Evolutionary conservation across 192 early-diverging fungal genomes (phyloP).

Genomic region (Coemansia sp.): DNA sequence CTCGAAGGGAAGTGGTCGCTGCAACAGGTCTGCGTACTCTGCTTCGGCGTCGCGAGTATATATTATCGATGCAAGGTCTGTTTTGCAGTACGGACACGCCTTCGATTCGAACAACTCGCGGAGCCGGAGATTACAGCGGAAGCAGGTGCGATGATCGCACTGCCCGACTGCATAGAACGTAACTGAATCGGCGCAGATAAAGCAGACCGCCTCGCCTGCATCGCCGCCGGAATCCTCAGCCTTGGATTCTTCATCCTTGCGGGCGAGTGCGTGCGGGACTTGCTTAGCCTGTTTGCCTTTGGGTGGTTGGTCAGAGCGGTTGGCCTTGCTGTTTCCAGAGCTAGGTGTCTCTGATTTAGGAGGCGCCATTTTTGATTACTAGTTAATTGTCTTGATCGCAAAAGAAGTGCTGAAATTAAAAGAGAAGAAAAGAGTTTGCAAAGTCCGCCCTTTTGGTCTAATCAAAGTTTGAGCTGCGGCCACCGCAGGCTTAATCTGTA

Average conservation of each 20-base stretch:
- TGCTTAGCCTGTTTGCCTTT: conserved; percentile 8
- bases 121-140: conserved; percentile 86
- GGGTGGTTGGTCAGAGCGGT: neutral
- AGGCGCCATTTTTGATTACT: neutral
- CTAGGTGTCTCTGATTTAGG: neutral
- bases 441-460: no score
- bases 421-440: neutral
- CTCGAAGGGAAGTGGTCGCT: conserved; percentile 53
- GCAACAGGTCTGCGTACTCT: conserved; percentile 55
- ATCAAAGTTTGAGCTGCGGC: no score
- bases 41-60: conserved; percentile 68
- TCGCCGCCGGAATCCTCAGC: conserved; percentile 1
- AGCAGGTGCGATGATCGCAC: conserved; percentile 94
- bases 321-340: neutral
- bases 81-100: conserved; percentile 91
- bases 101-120: conserved; percentile 84
- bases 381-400: neutral
- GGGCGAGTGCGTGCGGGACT: neutral
- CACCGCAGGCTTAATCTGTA: no score
- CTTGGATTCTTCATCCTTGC: neutral
- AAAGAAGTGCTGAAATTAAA: neutral
- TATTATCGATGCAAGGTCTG: conserved; percentile 73
- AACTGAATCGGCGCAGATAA: conserved; percentile 88
- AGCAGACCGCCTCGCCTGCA: conserved; percentile 60
- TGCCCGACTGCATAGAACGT: conserved; percentile 77